These are phyloP conservation scores for Serendipita sp. DNA, from an alignment of 768 basidiomycete species.

Conservation along the genomic window DNA sequence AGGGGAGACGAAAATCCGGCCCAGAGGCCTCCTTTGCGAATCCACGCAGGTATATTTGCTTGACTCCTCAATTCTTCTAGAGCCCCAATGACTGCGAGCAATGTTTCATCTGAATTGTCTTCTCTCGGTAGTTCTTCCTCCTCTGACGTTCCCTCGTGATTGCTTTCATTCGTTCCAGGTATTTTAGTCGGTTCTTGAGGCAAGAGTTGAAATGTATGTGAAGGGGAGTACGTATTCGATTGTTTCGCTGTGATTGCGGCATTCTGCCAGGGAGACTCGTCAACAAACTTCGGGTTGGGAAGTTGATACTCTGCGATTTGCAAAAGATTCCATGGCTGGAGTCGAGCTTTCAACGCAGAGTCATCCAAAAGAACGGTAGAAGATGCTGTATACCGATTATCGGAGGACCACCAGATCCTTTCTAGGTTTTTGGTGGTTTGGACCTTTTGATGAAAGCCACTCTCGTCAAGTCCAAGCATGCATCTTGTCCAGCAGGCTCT, in stretches of 20 bases:
- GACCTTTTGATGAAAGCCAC: slow-evolving; percentile 45
- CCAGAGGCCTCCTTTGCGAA: slow-evolving; percentile 37
- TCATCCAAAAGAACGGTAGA: slow-evolving; percentile 39
- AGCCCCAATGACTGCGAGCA: slow-evolving; percentile 53
- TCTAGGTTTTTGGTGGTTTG: slow-evolving; percentile 59
- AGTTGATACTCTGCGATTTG: slow-evolving; percentile 49
- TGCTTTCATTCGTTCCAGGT: neutral
- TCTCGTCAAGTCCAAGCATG: slow-evolving; percentile 44
- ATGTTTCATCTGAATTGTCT: slow-evolving; percentile 31
- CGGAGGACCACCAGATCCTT: slow-evolving; percentile 39
- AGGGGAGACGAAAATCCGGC: neutral
- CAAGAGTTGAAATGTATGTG: neutral
- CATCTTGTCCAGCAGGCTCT: slow-evolving; percentile 67
- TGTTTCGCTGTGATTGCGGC: neutral
- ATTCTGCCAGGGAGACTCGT: neutral
- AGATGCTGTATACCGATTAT: slow-evolving; percentile 24
- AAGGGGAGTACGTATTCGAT: neutral
- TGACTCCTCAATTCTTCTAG: slow-evolving; percentile 42
- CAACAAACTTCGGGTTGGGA: neutral
- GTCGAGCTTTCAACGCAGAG: slow-evolving; percentile 35
- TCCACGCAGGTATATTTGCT: slow-evolving; percentile 53
- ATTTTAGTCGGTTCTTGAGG: neutral
- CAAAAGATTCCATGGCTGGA: slow-evolving; percentile 72
- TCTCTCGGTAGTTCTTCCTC: slow-evolving; percentile 8
- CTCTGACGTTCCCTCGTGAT: neutral